Evolutionary conservation across 345 rosid genomes (phyloP).

Genomic region (Cardiospermum halicacabum): DNA sequence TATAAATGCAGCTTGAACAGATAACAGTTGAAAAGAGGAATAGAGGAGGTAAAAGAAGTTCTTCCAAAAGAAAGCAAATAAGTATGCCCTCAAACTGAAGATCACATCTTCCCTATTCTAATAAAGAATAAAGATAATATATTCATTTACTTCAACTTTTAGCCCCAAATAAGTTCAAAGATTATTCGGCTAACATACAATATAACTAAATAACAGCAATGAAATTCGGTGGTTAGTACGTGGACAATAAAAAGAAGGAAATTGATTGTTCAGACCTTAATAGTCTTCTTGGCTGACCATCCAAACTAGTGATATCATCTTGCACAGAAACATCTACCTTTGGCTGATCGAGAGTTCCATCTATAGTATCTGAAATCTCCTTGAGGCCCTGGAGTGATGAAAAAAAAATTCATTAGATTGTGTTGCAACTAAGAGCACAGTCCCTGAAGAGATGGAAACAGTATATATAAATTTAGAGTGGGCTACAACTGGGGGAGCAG

Average conservation of each 20-base stretch:
- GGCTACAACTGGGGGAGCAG: neutral
- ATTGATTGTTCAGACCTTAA: constrained; percentile 29
- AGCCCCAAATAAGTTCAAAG: neutral
- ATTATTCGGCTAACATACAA: neutral
- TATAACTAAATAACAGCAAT: too few species aligned
- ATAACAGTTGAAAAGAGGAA: neutral
- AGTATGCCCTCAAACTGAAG: neutral
- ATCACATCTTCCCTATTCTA: too few species aligned
- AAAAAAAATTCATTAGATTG: constrained; percentile 7
- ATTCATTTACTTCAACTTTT: too few species aligned
- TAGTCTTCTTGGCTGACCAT: constrained; percentile 26
- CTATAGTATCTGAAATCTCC: constrained; percentile 30
- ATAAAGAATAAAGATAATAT: too few species aligned
- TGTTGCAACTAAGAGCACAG: neutral
- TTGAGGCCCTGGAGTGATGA: constrained; percentile 49
- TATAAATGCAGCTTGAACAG: neutral
- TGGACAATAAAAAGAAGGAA: neutral
- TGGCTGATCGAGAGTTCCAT: constrained; percentile 22
- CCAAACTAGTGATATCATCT: constrained; percentile 23
- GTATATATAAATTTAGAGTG: too few species aligned
- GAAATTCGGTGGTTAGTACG: neutral
- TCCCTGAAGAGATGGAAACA: too few species aligned
- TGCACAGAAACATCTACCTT: constrained; percentile 16
- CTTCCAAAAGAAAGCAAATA: neutral
- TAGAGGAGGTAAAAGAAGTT: neutral